Conservation (phyloP, 192 early-diverging fungal species). For the Geranomyces variabilis region DNA sequence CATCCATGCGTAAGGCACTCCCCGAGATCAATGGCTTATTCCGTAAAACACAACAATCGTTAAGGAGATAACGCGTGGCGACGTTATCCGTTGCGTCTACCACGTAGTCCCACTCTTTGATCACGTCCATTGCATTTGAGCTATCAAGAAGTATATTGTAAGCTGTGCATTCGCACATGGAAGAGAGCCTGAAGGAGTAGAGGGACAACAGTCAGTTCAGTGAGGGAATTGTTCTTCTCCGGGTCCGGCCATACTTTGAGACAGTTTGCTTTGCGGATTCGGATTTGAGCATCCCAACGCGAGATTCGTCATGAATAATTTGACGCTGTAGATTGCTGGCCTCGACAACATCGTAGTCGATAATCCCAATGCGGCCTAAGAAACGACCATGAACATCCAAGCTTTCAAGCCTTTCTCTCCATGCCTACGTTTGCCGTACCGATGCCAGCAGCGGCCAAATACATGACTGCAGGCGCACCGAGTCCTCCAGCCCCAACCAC, state of each 20-base stretch:
- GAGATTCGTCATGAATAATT: slow-evolving; percentile 83
- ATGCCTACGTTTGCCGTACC: slow-evolving; percentile 45
- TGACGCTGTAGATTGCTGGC: slow-evolving; percentile 92
- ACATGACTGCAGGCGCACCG: slow-evolving; percentile 84
- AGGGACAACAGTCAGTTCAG: no score
- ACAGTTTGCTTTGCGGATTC: slow-evolving; percentile 71
- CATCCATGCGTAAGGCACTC: slow-evolving; percentile 87
- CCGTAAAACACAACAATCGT: slow-evolving; percentile 87
- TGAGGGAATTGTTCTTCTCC: not conserved
- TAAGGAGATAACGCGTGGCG: slow-evolving; percentile 91
- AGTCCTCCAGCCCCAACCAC: slow-evolving; percentile 95
- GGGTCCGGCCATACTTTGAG: slow-evolving; percentile 39
- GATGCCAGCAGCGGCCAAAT: slow-evolving; percentile 87
- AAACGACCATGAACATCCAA: not conserved
- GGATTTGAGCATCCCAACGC: slow-evolving; percentile 72
- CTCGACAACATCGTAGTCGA: slow-evolving; percentile 92
- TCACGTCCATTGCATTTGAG: slow-evolving; percentile 76
- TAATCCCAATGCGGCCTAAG: slow-evolving; percentile 73
- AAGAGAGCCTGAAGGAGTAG: slow-evolving; percentile 65
- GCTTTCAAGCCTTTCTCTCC: not conserved
- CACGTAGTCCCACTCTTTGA: slow-evolving; percentile 75
- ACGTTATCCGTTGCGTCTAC: slow-evolving; percentile 95
- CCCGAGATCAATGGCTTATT: slow-evolving; percentile 86
- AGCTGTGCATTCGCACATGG: slow-evolving; percentile 61
- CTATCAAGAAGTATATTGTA: slow-evolving; percentile 78